Evolutionary conservation across 23 red algal species (phyloP).

Genomic region (Gracilaria gracilis): DNA sequence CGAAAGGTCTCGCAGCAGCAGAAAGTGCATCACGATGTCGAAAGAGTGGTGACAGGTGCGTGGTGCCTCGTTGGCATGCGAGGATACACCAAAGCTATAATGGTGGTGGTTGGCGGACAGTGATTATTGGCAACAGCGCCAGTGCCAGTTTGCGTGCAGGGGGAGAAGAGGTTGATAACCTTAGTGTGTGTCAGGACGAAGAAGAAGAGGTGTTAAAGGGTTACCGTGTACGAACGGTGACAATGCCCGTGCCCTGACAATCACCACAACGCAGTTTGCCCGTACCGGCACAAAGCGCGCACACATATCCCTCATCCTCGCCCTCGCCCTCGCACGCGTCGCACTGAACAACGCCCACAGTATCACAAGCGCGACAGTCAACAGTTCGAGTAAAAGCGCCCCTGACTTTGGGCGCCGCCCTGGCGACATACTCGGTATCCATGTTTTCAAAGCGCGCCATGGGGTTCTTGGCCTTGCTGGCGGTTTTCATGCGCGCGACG

Average conservation of each 20-base stretch:
- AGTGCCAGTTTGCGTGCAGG: too few species aligned
- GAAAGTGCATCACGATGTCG: too few species aligned
- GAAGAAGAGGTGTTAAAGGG: too few species aligned
- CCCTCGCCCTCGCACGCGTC: conserved; percentile 54
- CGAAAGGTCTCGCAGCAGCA: too few species aligned
- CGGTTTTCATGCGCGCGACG: conserved; percentile 65
- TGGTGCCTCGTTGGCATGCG: too few species aligned
- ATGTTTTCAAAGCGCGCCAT: conserved; percentile 87
- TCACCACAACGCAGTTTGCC: conserved; percentile 21
- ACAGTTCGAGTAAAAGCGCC: background rate
- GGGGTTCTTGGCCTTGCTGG: conserved; percentile 6
- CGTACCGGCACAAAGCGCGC: conserved; percentile 37
- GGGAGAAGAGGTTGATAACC: too few species aligned
- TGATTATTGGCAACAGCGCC: too few species aligned
- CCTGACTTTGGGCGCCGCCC: conserved; percentile 52
- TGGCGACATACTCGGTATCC: conserved; percentile 84
- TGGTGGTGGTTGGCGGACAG: too few species aligned
- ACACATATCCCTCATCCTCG: conserved; percentile 45
- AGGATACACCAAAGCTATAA: too few species aligned
- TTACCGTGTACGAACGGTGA: conserved; percentile 23
- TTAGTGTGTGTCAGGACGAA: too few species aligned
- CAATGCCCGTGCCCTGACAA: conserved; percentile 48
- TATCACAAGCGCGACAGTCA: background rate
- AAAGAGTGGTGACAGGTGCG: too few species aligned
- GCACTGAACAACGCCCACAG: conserved; percentile 1